phyloP scores from a whole-genome alignment of 192 early-diverging fungal genomes.

The Coemansia pectinata region DNA sequence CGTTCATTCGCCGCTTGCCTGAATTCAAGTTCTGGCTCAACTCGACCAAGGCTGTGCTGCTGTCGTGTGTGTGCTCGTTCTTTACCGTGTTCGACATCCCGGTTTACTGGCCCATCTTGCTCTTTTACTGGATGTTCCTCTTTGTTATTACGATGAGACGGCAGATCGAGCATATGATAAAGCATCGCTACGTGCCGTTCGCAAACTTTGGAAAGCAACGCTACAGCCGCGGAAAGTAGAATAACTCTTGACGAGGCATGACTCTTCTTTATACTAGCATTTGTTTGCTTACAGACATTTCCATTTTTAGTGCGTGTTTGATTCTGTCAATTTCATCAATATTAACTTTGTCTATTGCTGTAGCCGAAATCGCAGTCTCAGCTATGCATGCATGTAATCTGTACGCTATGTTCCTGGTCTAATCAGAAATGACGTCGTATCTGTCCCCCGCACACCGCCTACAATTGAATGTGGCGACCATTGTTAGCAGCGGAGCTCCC shows the following conservation, averaged over 20 bases:
- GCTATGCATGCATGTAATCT: not conserved
- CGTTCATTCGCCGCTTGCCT: slow-evolving; percentile 94
- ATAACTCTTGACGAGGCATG: not conserved
- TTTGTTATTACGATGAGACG: slow-evolving; percentile 95
- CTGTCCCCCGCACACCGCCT: not conserved
- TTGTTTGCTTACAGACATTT: not conserved
- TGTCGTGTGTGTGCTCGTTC: slow-evolving; percentile 86
- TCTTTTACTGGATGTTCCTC: slow-evolving; percentile 94
- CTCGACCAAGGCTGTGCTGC: slow-evolving; percentile 75
- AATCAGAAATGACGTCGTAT: not conserved
- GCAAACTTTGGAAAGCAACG: slow-evolving; percentile 74
- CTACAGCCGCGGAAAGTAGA: slow-evolving; percentile 53
- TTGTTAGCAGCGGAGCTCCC: not conserved
- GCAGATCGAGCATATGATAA: slow-evolving; percentile 98
- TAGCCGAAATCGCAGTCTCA: not conserved
- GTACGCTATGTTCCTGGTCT: not conserved
- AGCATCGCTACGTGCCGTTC: slow-evolving; percentile 88
- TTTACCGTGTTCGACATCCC: slow-evolving; percentile 92
- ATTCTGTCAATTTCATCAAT: not conserved
- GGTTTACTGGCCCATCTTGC: slow-evolving; percentile 98
- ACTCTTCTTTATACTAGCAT: not conserved
- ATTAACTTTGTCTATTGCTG: not conserved
- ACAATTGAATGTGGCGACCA: not conserved
- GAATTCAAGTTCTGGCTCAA: slow-evolving; percentile 99
- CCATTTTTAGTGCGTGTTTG: slow-evolving; percentile 5